Percentiles rank a stretch among this genome's conserved stretches.
These are phyloP conservation scores for Cunninghamia lanceolata DNA, from an alignment of 75 land plant genomes.

Conservation along the genomic window DNA sequence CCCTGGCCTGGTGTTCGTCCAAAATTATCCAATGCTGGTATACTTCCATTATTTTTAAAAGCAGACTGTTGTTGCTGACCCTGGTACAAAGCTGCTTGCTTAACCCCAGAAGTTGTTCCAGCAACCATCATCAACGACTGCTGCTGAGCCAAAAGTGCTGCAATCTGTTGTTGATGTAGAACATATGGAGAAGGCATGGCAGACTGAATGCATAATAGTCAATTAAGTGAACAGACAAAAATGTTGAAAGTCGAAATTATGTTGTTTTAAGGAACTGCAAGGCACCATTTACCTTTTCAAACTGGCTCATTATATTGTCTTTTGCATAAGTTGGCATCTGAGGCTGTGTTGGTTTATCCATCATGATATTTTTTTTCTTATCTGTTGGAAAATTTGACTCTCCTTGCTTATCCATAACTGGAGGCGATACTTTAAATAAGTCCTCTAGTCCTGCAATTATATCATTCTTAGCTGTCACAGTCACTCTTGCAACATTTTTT, in stretches of 20 bases:
- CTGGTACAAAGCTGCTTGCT: slow-evolving; percentile 13
- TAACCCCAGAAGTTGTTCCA: slow-evolving; percentile 42
- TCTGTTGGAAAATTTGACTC: slow-evolving; percentile 28
- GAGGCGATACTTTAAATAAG: slow-evolving; percentile 55
- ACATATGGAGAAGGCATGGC: slow-evolving; percentile 79
- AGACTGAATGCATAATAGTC: slow-evolving; percentile 30
- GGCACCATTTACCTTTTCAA: slow-evolving; percentile 57
- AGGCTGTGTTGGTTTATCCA: slow-evolving; percentile 30
- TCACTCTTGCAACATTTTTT: slow-evolving; percentile 16
- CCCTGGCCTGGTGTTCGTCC: slow-evolving; percentile 22
- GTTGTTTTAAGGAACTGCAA: background rate
- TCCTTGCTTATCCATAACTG: slow-evolving; percentile 21
- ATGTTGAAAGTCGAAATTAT: background rate
- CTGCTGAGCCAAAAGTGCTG: slow-evolving; percentile 75
- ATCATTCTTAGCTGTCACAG: slow-evolving; percentile 32
- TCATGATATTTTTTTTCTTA: slow-evolving; percentile 17
- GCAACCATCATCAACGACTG: slow-evolving; percentile 80
- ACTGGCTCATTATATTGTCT: slow-evolving; percentile 84
- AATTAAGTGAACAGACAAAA: background rate
- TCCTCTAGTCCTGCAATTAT: slow-evolving; percentile 72
- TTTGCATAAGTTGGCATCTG: slow-evolving; percentile 55
- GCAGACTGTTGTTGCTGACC: slow-evolving; percentile 12
- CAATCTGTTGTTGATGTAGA: slow-evolving; percentile 84
- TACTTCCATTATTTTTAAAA: background rate
- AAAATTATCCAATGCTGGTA: slow-evolving; percentile 18